Evolutionary conservation across 176 grass and related monocot genomes (phyloP), one percentile per base, ranked within the genome.

Genomic region (Aegilops umbellulata): DNA sequence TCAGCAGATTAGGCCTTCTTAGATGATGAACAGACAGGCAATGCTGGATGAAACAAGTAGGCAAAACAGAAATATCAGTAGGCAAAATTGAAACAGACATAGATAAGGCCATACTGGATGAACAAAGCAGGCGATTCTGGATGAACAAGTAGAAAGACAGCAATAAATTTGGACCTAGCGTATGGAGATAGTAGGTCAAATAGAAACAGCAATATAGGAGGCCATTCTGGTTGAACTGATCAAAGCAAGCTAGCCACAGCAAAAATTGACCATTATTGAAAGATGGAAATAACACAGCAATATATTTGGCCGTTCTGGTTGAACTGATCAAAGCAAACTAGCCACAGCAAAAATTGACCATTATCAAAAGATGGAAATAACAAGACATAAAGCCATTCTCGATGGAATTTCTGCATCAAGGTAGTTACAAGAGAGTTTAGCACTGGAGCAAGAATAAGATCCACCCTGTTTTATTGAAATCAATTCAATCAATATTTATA

Each of bases 401-500:
- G n/a, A 29, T 81, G 19, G 44, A 64, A 64, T 53, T 60, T 44
- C 55, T 46, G 69, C 10, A 83, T 74, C 39, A 30, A 32, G 4
- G 7, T 34, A 47, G 26, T 29, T 23, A 74, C 16, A 85, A 4
- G 36, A 57, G 22, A 41, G 20, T 62, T 77, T 30, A 8, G 47
- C 81, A 70, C 4, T 70, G 38, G 22, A 22, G 70, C 82, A 78
- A 44, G 39, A 57, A 51, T 24, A 69, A 12, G 35, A 78, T 83
- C 15, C 15, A 83, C 57, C 29, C 68, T 16, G 60, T 69, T 75
- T 86, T 69, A 83, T 79, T 69, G 74, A 76, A 92, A 86, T 44
- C 47, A 92, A 89, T 89, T 60, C 65, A 83, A 92, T 89, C 13
- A 41, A 39, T 91, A 88, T 81, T 81, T 71, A 88, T 82, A 77